These are phyloP conservation scores for Candida orba DNA, from an alignment of 805 yeast genomes.

Conservation along the genomic window DNA sequence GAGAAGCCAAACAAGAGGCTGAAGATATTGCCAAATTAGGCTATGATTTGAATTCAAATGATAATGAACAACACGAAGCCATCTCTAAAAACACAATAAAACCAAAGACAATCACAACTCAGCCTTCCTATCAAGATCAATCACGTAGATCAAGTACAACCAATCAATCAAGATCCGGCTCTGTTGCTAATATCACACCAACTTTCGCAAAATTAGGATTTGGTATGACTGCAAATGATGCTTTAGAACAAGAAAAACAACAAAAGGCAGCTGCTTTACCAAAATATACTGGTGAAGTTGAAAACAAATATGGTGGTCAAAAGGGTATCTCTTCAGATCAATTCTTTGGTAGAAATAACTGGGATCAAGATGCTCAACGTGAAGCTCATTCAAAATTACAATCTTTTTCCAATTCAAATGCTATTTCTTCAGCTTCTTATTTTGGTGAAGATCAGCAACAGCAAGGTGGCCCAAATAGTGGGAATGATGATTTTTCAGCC, in stretches of 20 bases:
- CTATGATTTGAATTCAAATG: conserved; percentile 29
- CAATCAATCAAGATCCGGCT: conserved; percentile 8
- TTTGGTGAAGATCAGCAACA: conserved; percentile 81
- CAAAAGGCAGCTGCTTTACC: conserved; percentile 45
- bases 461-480: conserved; percentile 30
- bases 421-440: conserved; percentile 88
- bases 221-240: conserved; percentile 73
- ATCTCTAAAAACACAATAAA: conserved; percentile 11
- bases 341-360: conserved; percentile 81
- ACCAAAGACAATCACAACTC: conserved; percentile 18
- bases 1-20: conserved; percentile 76
- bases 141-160: conserved; percentile 3
- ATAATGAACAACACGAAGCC: conserved; percentile 11
- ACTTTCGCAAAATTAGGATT: conserved; percentile 79
- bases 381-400: conserved; percentile 82
- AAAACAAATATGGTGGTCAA: conserved; percentile 74
- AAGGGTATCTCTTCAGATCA: conserved; percentile 96
- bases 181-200: conserved; percentile 47
- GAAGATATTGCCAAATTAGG: conserved; percentile 47
- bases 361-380: conserved; percentile 65
- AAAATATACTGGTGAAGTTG: conserved; percentile 68
- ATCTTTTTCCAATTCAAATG: conserved; percentile 75
- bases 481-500: conserved; percentile 46
- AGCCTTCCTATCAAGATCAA: conserved; percentile 14
- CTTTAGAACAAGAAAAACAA: conserved; percentile 37